Conservation (phyloP, 73 alveolate genomes). For the Halteria grandinella region DNA sequence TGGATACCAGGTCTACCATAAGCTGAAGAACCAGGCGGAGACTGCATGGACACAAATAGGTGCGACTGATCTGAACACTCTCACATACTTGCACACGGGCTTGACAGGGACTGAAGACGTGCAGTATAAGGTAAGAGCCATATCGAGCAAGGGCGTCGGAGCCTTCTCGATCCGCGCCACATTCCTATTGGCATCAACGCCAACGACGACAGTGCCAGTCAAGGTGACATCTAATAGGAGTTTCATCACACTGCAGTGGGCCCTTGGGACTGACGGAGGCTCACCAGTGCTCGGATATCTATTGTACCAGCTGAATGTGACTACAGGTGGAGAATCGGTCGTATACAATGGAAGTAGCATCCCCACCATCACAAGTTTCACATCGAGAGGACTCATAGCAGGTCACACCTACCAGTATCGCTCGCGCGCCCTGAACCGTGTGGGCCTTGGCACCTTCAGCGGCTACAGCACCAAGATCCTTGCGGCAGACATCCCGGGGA, state of each 20-base stretch:
- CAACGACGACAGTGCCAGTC: constrained; percentile 36
- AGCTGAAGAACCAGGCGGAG: constrained; percentile 44
- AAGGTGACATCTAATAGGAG: constrained; percentile 12
- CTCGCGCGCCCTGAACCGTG: constrained; percentile 65
- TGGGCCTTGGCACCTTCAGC: constrained; percentile 47
- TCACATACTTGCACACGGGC: constrained; percentile 42
- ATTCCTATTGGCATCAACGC: constrained; percentile 65
- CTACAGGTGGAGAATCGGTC: constrained; percentile 55
- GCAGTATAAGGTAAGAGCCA: constrained; percentile 63
- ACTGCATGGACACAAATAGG: constrained; percentile 46
- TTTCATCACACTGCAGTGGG: constrained; percentile 61
- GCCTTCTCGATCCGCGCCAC: constrained; percentile 62
- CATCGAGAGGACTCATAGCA: constrained; percentile 30
- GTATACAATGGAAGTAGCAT: constrained; percentile 64
- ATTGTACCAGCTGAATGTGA: constrained; percentile 63
- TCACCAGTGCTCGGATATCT: constrained; percentile 73
- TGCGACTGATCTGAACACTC: constrained; percentile 52
- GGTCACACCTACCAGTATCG: constrained; percentile 56
- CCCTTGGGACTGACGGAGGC: constrained; percentile 66
- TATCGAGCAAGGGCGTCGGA: constrained; percentile 54
- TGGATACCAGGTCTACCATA: constrained; percentile 59
- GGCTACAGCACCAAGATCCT: constrained; percentile 36
- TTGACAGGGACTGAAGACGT: constrained; percentile 66
- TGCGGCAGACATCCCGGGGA: constrained; percentile 54
- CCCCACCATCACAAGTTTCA: constrained; percentile 50